Evolutionary conservation across 169 alveolate genomes (phyloP), one percentile per base, ranked within the genome.

Genomic region (Neospora caninum): DNA sequence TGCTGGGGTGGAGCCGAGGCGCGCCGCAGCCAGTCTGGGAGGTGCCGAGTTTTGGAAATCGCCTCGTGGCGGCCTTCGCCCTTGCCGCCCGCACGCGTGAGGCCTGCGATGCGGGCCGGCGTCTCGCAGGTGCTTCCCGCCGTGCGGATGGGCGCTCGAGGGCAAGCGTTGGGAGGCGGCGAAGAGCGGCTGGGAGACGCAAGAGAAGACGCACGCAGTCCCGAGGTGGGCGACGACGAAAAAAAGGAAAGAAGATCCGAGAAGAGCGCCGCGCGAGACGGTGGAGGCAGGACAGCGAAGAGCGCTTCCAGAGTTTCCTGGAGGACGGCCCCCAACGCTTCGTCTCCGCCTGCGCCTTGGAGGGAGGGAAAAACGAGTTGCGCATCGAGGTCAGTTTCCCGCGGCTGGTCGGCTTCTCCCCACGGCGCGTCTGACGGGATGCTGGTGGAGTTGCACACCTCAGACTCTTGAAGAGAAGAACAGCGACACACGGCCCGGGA

Each of bases 211-310:
- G 73, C 73, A 64, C 31, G 73, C 73, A 49, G 58, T 22, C 73
- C 20, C 73, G 73, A 64, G 31, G 16, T 1, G 31, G 73, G 73
- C 73, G 73, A 27, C 4, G 73, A 16, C 16, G 73, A 16, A 64
- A 64, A 29, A 22, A 27, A 22, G 34, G 73, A 22, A 9, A 64
- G 89, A 0, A 82, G 89, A 18, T 42, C 69, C 20, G 84, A 31
- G 67, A 82, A 82, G 64, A 82, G 89, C 34, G 53, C 89, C 0
- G 67, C 29, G 18, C 89, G 89, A 1, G 89, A 82, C 7, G 89
- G 41, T 13, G 89, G 16, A 0, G 89, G 89, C n/a, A 82, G 89
- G 22, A 42, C 64, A 4, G 89, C 89, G 38, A 41, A 39, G 89
- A 82, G 89, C 29, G 67, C 89, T 36, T 82, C 69, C 34, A 82